Percentiles rank a stretch among this genome's conserved stretches.
Evolutionary conservation across 345 rosid species (phyloP).

Genomic region (Citrus inodora): DNA sequence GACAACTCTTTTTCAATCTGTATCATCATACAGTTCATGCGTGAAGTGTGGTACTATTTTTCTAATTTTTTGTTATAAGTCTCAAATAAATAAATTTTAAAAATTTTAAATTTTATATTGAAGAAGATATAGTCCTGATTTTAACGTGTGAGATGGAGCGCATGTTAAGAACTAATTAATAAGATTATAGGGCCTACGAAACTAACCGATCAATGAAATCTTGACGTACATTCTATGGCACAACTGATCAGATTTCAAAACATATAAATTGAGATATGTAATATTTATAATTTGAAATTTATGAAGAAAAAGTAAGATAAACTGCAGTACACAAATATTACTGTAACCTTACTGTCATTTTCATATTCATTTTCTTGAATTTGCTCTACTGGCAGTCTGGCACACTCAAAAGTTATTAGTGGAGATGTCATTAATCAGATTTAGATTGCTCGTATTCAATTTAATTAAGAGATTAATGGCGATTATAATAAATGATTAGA

Average conservation of each 20-base stretch:
- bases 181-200: no score
- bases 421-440: not conserved
- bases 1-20: not conserved
- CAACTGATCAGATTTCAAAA: no score
- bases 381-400: slow-evolving; percentile 7
- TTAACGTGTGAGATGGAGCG: no score
- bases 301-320: no score
- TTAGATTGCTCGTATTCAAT: not conserved
- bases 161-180: no score
- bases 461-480: slow-evolving; percentile 14
- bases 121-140: rapidly evolving
- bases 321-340: not conserved
- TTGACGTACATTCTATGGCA: rapidly evolving
- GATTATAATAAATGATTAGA: slow-evolving; percentile 7
- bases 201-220: no score
- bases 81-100: no score
- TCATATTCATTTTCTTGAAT: not conserved
- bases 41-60: no score
- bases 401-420: not conserved
- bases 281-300: no score
- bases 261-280: not conserved
- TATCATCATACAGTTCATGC: no score
- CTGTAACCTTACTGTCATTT: not conserved
- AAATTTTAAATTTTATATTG: no score
- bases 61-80: not conserved